Evolutionary conservation across 345 rosid species (phyloP), one percentile per base, ranked within the genome.

Genomic region (Rubroshorea leprosula): DNA sequence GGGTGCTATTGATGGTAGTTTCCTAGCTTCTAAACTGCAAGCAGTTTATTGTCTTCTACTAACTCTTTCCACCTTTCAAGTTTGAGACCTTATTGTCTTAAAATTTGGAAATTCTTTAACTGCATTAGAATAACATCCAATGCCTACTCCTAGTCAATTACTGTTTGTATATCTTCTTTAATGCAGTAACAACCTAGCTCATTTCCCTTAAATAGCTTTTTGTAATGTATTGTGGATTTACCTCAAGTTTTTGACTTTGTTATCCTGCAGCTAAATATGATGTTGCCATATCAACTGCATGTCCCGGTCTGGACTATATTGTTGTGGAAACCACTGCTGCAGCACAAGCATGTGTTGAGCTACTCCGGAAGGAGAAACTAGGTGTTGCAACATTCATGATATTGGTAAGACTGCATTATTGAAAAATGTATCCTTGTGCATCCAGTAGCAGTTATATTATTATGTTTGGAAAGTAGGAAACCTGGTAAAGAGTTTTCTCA

Each of bases 351-450:
- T 93, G 95, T 71, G 95, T 93, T 63, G 90, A 89, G 72, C 74
- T 93, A 49, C 96, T 89, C 35, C 80, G 99, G 57, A 83, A 77
- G 63, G 97, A 82, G 73, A 83, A 86, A 62, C 85, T 87, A 66
- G 99, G 99, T 44, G 75, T 93, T 72, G 96, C 96, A 21, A 89
- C 99, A 48, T 93, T 89, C 79, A 85, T 93, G 94, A 89, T 90
- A 79, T 66, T 93, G 99, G 99, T 93, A 89, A 62, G 56, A 41
- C 19, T 18, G 56, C 7, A 2, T 23, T 31, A 25, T 19, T 45
- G 52, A 46, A 46, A 39, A 47, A 21, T 20, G 29, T 16, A 23
- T 38, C 60, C 8, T 43, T 43, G 35, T 23, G 0, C 55, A 47
- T 11, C n/a, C 23, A 54, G 22, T 31, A 25, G 29, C 38, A 29